Evolutionary conservation across 2,329 filamentous ascomycete genomes (phyloP).

Genomic region (Bipolaris sorokiniana): DNA sequence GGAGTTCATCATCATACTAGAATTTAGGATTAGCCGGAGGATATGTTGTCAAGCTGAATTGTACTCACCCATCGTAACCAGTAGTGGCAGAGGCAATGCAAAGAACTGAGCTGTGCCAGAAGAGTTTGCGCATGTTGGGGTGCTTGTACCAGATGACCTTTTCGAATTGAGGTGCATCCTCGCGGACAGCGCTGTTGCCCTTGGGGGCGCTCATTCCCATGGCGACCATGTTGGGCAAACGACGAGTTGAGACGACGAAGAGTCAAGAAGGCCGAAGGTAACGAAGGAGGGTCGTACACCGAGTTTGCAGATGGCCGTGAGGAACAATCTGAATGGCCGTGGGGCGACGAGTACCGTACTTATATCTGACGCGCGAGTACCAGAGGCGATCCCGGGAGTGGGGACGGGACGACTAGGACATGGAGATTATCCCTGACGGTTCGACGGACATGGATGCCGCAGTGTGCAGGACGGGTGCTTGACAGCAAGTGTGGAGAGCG

Average conservation of each 20-base stretch:
- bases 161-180: constrained; percentile 59
- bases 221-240: constrained; percentile 18
- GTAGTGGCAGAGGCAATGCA: constrained; percentile 63
- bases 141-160: constrained; percentile 61
- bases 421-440: constrained; percentile 13
- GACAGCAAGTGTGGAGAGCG: constrained; percentile 14
- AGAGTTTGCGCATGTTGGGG: constrained; percentile 62
- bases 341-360: constrained; percentile 28
- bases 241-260: not conserved
- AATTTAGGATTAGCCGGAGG: constrained; percentile 4
- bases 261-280: not conserved
- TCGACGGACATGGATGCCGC: constrained; percentile 25
- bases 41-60: not conserved
- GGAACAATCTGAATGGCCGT: constrained; percentile 13
- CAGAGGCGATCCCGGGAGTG: constrained; percentile 6
- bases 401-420: constrained; percentile 7
- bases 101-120: constrained; percentile 59
- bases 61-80: constrained; percentile 60
- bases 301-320: constrained; percentile 24
- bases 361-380: constrained; percentile 19
- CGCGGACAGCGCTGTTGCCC: constrained; percentile 45
- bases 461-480: constrained; percentile 21
- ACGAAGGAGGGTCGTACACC: constrained; percentile 15
- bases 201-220: constrained; percentile 25
- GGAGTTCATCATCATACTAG: constrained; percentile 55